These are phyloP conservation scores for Moringa oleifera DNA, from an alignment of 345 rosid genomes.

Conservation along the genomic window DNA sequence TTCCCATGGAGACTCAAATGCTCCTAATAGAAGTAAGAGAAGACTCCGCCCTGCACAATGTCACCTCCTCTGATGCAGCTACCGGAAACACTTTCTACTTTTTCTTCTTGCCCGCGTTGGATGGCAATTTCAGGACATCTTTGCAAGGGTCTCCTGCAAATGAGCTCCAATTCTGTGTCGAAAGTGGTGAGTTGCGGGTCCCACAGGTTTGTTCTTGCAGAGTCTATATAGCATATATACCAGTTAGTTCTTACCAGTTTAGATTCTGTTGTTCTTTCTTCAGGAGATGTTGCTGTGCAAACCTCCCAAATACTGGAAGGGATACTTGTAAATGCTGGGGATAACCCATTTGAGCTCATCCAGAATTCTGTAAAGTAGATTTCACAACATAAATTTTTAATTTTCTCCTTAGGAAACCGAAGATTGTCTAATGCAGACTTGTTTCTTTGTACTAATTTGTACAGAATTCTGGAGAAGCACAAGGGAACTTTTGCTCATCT, in stretches of 20 bases:
- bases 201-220: background rate
- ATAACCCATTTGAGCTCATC: conserved; percentile 54
- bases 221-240: background rate
- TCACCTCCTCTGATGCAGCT: conserved; percentile 11
- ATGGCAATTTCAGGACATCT: conserved; percentile 47
- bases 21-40: conserved; percentile 44
- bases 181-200: conserved; percentile 37
- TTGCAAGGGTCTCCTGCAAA: conserved; percentile 50
- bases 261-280: conserved; percentile 6
- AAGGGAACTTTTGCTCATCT: conserved; percentile 51
- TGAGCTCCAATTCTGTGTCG: conserved; percentile 54
- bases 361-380: conserved; percentile 48
- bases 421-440: background rate
- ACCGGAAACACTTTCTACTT: conserved; percentile 24
- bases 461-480: conserved; percentile 51
- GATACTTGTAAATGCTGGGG: conserved; percentile 47
- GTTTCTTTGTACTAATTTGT: background rate
- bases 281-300: conserved; percentile 47
- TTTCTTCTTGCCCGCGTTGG: conserved; percentile 51
- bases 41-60: conserved; percentile 27
- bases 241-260: too few relatives aligned
- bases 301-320: conserved; percentile 34
- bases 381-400: too few relatives aligned
- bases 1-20: conserved; percentile 59
- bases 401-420: too few relatives aligned